A percentile compares a stretch with the other conserved stretches of the same genome.
Evolutionary conservation across 2,329 filamentous ascomycete species (phyloP).

Genomic region (Monosporascus sp.): DNA sequence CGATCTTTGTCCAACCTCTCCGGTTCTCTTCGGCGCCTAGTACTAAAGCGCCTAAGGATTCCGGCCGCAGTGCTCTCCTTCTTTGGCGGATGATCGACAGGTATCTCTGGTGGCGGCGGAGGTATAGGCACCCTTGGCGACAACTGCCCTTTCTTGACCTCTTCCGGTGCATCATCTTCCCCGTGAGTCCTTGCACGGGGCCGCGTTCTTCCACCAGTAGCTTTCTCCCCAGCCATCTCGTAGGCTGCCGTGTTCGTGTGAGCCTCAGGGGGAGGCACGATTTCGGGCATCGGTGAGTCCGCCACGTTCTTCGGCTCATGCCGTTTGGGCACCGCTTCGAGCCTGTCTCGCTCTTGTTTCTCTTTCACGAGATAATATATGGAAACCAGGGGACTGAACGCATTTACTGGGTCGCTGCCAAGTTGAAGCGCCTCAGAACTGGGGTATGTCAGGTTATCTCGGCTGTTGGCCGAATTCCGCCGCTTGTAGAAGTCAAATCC

Average conservation of each 20-base stretch:
- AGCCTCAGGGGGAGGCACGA: conserved; percentile 76
- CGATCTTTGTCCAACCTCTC: conserved; percentile 57
- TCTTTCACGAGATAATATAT: conserved; percentile 96
- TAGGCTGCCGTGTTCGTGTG: conserved; percentile 82
- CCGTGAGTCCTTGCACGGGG: conserved; percentile 89
- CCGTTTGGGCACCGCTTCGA: conserved; percentile 26
- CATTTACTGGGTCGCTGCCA: conserved; percentile 83
- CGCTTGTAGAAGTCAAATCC: conserved; percentile 96
- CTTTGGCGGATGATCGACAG: conserved; percentile 57
- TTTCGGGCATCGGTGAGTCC: conserved; percentile 58
- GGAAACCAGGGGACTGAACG: conserved; percentile 85
- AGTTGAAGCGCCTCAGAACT: conserved; percentile 80
- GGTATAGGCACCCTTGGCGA: conserved; percentile 39
- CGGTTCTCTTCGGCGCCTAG: conserved; percentile 67
- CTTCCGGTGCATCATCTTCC: conserved; percentile 80
- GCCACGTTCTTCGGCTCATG: conserved; percentile 34
- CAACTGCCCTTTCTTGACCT: conserved; percentile 59
- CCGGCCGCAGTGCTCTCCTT: conserved; percentile 86
- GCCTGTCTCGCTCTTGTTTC: conserved; percentile 76
- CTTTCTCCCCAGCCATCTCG: conserved; percentile 84
- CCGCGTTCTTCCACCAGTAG: conserved; percentile 75
- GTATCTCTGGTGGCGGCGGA: conserved; percentile 47
- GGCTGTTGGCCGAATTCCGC: conserved; percentile 80
- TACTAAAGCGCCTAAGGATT: conserved; percentile 84
- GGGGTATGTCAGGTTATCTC: conserved; percentile 78